These are phyloP conservation scores for Helenozyma rhizophorensis DNA, from an alignment of 805 yeast species.

Conservation along the genomic window DNA sequence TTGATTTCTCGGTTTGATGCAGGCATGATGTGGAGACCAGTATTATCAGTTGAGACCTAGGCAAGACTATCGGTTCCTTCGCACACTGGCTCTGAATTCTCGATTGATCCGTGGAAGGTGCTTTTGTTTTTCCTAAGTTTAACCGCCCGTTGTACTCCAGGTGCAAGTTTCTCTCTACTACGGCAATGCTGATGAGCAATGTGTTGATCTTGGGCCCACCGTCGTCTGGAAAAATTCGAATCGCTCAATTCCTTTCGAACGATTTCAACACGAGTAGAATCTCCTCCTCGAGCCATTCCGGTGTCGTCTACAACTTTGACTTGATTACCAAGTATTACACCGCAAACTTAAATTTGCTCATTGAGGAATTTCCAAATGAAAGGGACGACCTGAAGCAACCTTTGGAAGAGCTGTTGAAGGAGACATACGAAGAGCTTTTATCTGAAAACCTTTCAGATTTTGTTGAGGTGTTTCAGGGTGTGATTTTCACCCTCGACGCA, in stretches of 20 bases:
- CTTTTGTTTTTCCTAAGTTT: too few species aligned
- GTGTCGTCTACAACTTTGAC: conserved; percentile 23
- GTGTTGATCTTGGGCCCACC: conserved; percentile 45
- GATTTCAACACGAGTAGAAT: conserved; percentile 32
- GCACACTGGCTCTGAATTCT: too few species aligned
- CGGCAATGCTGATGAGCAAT: conserved; percentile 25
- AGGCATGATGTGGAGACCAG: too few species aligned
- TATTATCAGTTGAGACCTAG: too few species aligned
- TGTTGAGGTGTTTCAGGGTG: conserved; percentile 43
- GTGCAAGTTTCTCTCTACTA: too few species aligned
- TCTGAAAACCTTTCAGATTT: conserved; percentile 37
- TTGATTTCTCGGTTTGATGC: too few species aligned
- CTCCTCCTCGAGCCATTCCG: conserved; percentile 28
- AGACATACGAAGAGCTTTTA: conserved; percentile 39
- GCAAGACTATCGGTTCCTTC: too few species aligned
- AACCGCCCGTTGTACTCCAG: too few species aligned
- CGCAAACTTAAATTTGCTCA: conserved; percentile 24
- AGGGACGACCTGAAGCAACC: conserved; percentile 8
- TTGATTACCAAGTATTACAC: conserved; percentile 31
- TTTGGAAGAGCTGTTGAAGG: conserved; percentile 10
- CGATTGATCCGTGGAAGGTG: too few species aligned
- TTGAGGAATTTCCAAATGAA: conserved; percentile 35
- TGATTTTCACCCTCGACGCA: conserved; percentile 40
- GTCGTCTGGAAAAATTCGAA: conserved; percentile 34
- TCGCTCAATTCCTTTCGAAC: conserved; percentile 24